Evolutionary conservation across 2,329 filamentous ascomycete species (phyloP), one percentile per base, ranked within the genome.

Genomic region (Paecilomyces sp.): DNA sequence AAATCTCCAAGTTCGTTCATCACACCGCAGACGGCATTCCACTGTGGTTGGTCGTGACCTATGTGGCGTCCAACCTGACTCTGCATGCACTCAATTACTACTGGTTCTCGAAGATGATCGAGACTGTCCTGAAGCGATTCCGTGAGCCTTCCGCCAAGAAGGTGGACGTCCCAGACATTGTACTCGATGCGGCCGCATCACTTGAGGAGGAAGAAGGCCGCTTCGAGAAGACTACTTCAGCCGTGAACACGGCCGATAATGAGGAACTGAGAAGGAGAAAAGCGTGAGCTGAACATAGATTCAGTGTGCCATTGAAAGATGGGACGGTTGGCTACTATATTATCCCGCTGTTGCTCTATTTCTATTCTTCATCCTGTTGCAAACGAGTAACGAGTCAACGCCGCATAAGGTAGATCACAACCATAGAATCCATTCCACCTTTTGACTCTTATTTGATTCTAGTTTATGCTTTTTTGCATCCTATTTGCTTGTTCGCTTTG

Each of bases 161-260:
- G 54, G 30, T 12, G 54, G 25, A 31, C 3, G 12, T 25, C n/a
- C 24, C 68, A 57, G 68, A 72, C 24, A 61, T 71, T 56, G 66
- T 77, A 30, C 65, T 77, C 5, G 75, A 77, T 36, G 70, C 70
- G 1, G 71, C 71, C 3, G 60, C 68, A 1, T 65, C 66, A 56
- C 57, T 73, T 54, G 66, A 69, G 56, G 67, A 74, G 24, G 71
- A 75, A 57, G 66, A 66, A 30, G 70, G 59, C 1, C 66, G 65
- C 30, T 59, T 71, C 2, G 62, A 70, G 55, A 62, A 67, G 34
- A 62, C 65, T 33, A 62, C 67, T 8, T 67, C 70, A 3, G 67
- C 65, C 4, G 64, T 70, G 18, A 73, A 92, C 86, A 50, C 89
- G 88, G 9, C 91, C 87, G 89, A 96, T 93, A 71, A 92, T 87